These are phyloP conservation scores for Starmerella khaoyaiensis DNA, from an alignment of 805 yeast species.

Conservation along the genomic window DNA sequence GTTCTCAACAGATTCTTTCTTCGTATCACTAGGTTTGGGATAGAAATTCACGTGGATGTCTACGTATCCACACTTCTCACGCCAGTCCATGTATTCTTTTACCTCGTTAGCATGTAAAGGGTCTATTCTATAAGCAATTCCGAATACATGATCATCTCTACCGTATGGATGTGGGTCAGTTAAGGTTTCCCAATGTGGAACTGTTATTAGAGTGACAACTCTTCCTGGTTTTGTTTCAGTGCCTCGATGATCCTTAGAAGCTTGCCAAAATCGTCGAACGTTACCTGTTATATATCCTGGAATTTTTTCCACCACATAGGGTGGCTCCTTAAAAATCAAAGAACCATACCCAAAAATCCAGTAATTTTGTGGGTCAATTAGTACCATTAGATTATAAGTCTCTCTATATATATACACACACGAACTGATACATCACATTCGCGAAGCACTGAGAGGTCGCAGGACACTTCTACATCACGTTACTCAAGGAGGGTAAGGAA, in stretches of 20 bases:
- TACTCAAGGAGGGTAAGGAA: no score
- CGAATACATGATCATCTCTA: slow-evolving; percentile 41
- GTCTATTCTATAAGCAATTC: slow-evolving; percentile 72
- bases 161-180: slow-evolving; percentile 30
- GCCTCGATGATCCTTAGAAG: slow-evolving; percentile 81
- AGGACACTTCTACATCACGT: no score
- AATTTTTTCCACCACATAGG: slow-evolving; percentile 44
- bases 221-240: slow-evolving; percentile 79
- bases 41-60: slow-evolving; percentile 53
- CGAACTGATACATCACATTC: no score
- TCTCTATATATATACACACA: no score
- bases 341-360: slow-evolving; percentile 93
- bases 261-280: slow-evolving; percentile 81
- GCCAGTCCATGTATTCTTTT: slow-evolving; percentile 52
- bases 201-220: slow-evolving; percentile 67
- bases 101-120: slow-evolving; percentile 50
- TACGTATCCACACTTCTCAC: slow-evolving; percentile 86
- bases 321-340: slow-evolving; percentile 80
- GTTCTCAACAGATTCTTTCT: no score
- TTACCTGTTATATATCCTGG: slow-evolving; percentile 69
- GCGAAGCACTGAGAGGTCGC: no score
- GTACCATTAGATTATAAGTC: slow-evolving; percentile 7
- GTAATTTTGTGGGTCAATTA: slow-evolving; percentile 15
- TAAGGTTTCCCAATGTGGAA: slow-evolving; percentile 39
- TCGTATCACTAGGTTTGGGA: slow-evolving; percentile 8